These are phyloP conservation scores for Lantana camara DNA, from an alignment of 257 asterid species.

Conservation along the genomic window DNA sequence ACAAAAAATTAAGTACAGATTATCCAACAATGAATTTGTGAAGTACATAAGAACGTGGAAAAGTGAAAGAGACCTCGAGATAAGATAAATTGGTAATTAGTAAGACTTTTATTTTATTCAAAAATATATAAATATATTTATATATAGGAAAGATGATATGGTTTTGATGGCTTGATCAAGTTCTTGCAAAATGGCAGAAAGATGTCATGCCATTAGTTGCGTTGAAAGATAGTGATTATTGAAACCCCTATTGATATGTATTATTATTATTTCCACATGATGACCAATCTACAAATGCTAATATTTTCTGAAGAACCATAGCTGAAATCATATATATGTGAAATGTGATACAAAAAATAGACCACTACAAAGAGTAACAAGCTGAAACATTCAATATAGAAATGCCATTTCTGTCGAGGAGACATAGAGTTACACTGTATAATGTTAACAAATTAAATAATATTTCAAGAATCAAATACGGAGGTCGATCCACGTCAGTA, in stretches of 20 bases:
- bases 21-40: too few relatives aligned
- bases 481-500: slow-evolving; percentile 15
- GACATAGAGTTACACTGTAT: slow-evolving; percentile 34
- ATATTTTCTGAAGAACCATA: background rate
- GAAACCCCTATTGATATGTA: slow-evolving; percentile 6
- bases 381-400: slow-evolving; percentile 18
- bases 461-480: slow-evolving; percentile 29
- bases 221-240: background rate
- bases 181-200: background rate
- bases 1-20: too few relatives aligned
- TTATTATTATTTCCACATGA: background rate
- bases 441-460: slow-evolving; percentile 29
- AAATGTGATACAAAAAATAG: background rate
- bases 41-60: too few relatives aligned
- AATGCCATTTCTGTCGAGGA: slow-evolving; percentile 20
- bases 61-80: too few relatives aligned
- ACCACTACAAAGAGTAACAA: background rate
- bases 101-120: too few relatives aligned
- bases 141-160: too few relatives aligned
- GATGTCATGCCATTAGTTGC: background rate
- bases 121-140: too few relatives aligned
- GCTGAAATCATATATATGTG: background rate
- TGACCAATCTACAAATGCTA: too few relatives aligned
- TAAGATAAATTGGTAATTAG: too few relatives aligned
- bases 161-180: too few relatives aligned